Conservation (phyloP, 257 asterid genomes). For the Lavandula angustifolia region DNA sequence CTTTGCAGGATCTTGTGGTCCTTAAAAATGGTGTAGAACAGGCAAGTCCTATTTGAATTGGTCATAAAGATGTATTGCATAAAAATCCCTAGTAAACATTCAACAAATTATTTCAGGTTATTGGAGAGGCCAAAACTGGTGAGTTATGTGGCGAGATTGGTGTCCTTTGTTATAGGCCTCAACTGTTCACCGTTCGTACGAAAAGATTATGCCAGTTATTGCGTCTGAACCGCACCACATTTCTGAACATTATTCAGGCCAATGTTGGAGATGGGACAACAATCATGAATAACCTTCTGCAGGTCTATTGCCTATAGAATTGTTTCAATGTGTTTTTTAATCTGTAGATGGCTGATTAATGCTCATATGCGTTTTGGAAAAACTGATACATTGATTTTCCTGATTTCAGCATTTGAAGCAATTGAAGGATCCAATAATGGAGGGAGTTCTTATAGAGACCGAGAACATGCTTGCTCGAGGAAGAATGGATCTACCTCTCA, state of each 20-base stretch:
- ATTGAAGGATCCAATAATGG: conserved; percentile 78
- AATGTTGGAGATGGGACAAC: conserved; percentile 90
- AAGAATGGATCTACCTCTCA: conserved; percentile 92
- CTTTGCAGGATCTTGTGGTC: conserved; percentile 50
- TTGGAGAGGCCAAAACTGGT: conserved; percentile 84
- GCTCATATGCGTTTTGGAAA: not conserved
- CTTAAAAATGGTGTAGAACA: conserved; percentile 63
- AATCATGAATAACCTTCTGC: conserved; percentile 91
- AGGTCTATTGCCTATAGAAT: conserved; percentile 37
- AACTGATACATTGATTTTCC: conserved; percentile 13
- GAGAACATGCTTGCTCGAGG: conserved; percentile 96
- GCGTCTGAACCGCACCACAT: conserved; percentile 76
- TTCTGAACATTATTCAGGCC: conserved; percentile 84
- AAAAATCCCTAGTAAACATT: conserved; percentile 3
- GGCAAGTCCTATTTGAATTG: conserved; percentile 47
- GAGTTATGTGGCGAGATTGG: conserved; percentile 93
- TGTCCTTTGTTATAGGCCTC: conserved; percentile 93
- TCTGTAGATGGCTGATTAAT: not conserved
- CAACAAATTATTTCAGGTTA: conserved; percentile 48
- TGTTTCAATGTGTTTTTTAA: not conserved
- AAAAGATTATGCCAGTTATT: conserved; percentile 75
- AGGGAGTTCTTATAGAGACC: conserved; percentile 80
- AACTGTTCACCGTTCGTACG: conserved; percentile 85
- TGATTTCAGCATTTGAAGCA: conserved; percentile 78
- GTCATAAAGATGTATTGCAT: not conserved